Conservation (phyloP, 2,329 filamentous ascomycete species). For the Aspergillus calidoustus region DNA sequence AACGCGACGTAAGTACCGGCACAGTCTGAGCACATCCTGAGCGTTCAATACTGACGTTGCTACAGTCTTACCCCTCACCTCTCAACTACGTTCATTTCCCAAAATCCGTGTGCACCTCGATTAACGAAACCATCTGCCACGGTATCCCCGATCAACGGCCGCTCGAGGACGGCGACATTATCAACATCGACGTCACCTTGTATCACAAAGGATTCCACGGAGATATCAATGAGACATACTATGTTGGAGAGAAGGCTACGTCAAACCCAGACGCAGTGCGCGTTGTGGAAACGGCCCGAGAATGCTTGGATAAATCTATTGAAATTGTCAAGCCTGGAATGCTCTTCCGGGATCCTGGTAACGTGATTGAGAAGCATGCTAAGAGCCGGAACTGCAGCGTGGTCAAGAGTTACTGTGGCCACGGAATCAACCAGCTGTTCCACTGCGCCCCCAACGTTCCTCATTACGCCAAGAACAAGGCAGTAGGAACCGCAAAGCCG, state of each 20-base stretch:
- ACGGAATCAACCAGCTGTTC: conserved; percentile 92
- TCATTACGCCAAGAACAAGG: conserved; percentile 98
- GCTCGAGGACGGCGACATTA: conserved; percentile 88
- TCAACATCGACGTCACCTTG: conserved; percentile 94
- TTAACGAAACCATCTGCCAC: conserved; percentile 98
- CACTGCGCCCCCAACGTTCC: conserved; percentile 93
- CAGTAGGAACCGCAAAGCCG: conserved; percentile 87
- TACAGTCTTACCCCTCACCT: conserved; percentile 90
- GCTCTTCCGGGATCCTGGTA: conserved; percentile 89
- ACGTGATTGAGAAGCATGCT: conserved; percentile 92
- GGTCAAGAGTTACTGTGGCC: conserved; percentile 93
- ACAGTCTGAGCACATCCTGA: background rate
- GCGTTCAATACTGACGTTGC: conserved; percentile 19
- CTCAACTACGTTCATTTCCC: conserved; percentile 96
- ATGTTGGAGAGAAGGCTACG: conserved; percentile 86
- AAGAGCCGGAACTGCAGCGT: conserved; percentile 85
- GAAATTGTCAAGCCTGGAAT: conserved; percentile 91
- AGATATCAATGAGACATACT: conserved; percentile 98
- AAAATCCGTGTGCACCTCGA: conserved; percentile 95
- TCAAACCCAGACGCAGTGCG: conserved; percentile 85
- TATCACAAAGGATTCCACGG: conserved; percentile 96
- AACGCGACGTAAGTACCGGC: conserved; percentile 73
- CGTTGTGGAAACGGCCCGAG: conserved; percentile 86
- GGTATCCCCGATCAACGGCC: conserved; percentile 92
- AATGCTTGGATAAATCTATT: conserved; percentile 90